These are phyloP conservation scores for Pestalotiopsis fici DNA, from an alignment of 2,329 filamentous ascomycete genomes.

Conservation along the genomic window DNA sequence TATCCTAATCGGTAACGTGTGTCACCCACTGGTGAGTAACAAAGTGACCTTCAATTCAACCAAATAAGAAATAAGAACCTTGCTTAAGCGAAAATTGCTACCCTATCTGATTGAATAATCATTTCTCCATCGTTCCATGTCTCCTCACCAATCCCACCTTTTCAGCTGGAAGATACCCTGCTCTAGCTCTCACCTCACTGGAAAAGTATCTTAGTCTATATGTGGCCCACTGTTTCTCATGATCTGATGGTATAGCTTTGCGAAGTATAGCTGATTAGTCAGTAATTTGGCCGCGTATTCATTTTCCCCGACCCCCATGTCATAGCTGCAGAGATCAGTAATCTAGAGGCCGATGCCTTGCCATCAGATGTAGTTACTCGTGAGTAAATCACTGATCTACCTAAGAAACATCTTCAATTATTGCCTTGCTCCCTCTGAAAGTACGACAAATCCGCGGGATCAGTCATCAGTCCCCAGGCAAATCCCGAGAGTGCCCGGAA, in stretches of 20 bases:
- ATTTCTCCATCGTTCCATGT: not conserved
- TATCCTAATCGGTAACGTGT: too few relatives aligned
- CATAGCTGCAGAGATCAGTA: not conserved
- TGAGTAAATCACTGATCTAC: too few relatives aligned
- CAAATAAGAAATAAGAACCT: too few relatives aligned
- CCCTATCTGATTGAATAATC: not conserved
- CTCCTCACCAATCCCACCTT: not conserved
- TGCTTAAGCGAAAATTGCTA: not conserved
- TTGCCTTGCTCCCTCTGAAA: too few relatives aligned
- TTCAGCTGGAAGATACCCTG: not conserved
- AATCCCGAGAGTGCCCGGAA: not conserved
- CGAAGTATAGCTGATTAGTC: not conserved
- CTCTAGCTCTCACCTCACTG: not conserved
- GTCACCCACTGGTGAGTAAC: too few relatives aligned
- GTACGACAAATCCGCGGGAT: too few relatives aligned
- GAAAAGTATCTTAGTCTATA: not conserved
- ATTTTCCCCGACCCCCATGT: not conserved
- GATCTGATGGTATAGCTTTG: not conserved
- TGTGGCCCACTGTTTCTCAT: too few relatives aligned
- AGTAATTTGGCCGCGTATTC: not conserved
- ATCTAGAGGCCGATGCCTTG: not conserved
- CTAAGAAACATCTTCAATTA: too few relatives aligned
- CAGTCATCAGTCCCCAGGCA: too few relatives aligned
- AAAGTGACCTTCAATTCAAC: too few relatives aligned
- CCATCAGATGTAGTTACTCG: too few relatives aligned